Evolutionary conservation across 768 basidiomycete genomes (phyloP), one percentile per base, ranked within the genome.

Genomic region (Leccinum boreale): DNA sequence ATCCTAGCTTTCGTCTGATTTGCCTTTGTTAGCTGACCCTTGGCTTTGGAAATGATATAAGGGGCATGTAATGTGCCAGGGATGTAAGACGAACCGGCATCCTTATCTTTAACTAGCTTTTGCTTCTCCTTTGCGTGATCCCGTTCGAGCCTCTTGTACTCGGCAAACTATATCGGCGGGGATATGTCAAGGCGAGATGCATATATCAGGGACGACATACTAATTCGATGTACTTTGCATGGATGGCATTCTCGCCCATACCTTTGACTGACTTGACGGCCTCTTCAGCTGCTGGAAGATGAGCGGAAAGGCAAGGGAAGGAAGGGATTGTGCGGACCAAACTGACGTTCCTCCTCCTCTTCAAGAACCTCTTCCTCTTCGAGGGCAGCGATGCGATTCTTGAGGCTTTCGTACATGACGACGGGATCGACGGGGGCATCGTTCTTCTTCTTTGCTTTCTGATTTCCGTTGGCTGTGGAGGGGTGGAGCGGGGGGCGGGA

Each of bases 51-150:
- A 23, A 29, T 35, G 42, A 62, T 39, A 60, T 65, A 59, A 67
- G 64, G 56, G 49, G 4, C 19, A 65, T 54, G 54, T 39, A 23
- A 58, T 21, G 11, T 52, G 35, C 21, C 23, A 50, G 50, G 24
- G 19, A 45, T 19, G 49, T 35, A 59, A 36, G 69, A 72, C 75
- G 47, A 55, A 91, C 90, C 90, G 62, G 90, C 84, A 74, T 94
- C 92, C 76, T 93, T 93, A 78, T 94, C 92, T 75, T 94, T 94
- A 50, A 83, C 79, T 29, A 94, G 78, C 68, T 94, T 94, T 77
- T 94, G 92, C 73, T 90, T 93, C 78, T 94, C 92, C 75, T 91
- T 94, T 42, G 91, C 86, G 66, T 93, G 89, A 68, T 93, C 92
- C 62, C 92, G 83, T 73, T 94, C 92, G 67, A 90, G 73, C 52